Evolutionary conservation across 2,329 filamentous ascomycete species (phyloP), one percentile per base, ranked within the genome.

Genomic region (Trichoderma sp.): DNA sequence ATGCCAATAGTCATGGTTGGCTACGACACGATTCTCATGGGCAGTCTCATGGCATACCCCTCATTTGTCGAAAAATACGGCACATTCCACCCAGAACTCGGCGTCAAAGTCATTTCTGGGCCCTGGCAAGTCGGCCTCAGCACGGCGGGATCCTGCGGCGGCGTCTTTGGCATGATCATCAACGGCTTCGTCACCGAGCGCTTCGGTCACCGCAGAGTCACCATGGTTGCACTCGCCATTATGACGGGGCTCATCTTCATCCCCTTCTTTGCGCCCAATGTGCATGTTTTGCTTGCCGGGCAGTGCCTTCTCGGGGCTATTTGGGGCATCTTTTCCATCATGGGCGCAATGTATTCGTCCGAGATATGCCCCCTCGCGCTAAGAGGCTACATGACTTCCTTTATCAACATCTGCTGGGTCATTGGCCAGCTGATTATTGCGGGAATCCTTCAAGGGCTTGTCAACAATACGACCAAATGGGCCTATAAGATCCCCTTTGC

Each of bases 101-200:
- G 67, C 6, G 52, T 58, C 11, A 77, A 75, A 56, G 74, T 84
- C 70, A 76, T 86, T 2, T 80, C 82, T 0, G 67, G 67, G 3
- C 73, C 79, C 5, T 87, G 85, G 85, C 83, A 86, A 72, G 79
- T 82, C 2, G 83, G 79, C 0, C 74, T 87, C 1, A 77, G 76
- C 43, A 82, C 82, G 47, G 83, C 79, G 8, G 77, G 79, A 0
- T 75, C 79, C 27, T 78, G 82, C 14, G 84, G 84, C 5, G 79
- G 81, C 40, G 82, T 75, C 57, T 53, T 74, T 24, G 74, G 74
- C 16, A 62, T 71, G 58, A 14, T 70, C 52, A 66, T 73, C 47
- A 72, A 72, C 55, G 72, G 73, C 40, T 71, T 70, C 49, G 62
- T 72, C 21, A 72, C 70, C 3, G 72, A 73, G 29, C 58, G 70